Percentiles rank a stretch among this genome's conserved stretches.
phyloP scores from a whole-genome alignment of 2,329 filamentous ascomycete species.

The Fusarium algeriense region DNA sequence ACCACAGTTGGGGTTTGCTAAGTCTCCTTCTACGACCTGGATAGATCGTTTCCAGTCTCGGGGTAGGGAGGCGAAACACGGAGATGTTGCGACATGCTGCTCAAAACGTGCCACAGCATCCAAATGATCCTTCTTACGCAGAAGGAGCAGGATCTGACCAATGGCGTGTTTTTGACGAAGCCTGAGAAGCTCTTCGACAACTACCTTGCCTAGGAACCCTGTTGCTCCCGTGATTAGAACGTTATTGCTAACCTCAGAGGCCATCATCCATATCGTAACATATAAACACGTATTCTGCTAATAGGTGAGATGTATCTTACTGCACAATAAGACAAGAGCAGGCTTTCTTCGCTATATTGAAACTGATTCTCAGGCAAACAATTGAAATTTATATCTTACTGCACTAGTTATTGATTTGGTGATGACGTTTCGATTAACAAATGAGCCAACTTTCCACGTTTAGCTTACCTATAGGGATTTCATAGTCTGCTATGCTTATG shows the following conservation, averaged over 20 bases:
- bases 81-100: neutral
- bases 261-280: neutral
- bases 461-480: no score
- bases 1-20: neutral
- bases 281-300: neutral
- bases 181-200: neutral
- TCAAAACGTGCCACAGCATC: neutral
- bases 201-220: neutral
- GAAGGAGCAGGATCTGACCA: neutral
- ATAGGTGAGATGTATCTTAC: neutral
- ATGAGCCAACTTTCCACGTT: no score
- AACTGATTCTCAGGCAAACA: neutral
- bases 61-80: neutral
- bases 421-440: no score
- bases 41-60: neutral
- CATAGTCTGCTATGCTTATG: no score
- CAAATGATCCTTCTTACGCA: neutral
- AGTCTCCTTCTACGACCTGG: neutral
- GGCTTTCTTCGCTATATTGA: neutral
- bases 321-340: neutral
- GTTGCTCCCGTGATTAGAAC: neutral
- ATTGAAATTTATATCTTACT: no score
- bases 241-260: neutral
- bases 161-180: neutral
- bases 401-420: no score